Base-by-base conservation (phyloP, 805 yeast genomes). In the Cyberlindnera mycetangii region DNA sequence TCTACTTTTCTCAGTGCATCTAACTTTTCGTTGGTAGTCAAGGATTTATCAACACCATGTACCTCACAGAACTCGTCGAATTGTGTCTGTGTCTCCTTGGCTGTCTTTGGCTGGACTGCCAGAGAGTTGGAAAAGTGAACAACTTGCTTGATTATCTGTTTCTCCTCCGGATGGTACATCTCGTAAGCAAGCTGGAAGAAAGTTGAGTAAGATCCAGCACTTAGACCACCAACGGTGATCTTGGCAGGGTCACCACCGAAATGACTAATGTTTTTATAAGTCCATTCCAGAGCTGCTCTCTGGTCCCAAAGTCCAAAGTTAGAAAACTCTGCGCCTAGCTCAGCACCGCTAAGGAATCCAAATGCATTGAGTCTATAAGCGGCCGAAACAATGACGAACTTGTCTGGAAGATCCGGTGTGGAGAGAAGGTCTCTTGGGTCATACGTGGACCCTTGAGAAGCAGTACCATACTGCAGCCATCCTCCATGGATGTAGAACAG, bases 231-330 rank as follows among this genome's bases (percentile, higher is more conserved):
- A 32, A 74, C 61, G 0, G 78, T 69, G 22, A 76, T 64, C 40
- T 61, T 59, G 12, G 58, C 59, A 0, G 70, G 61, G 48, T 76
- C 70, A 17, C 79, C 80, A 14, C 78, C 78, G 54, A 75, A 72
- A 30, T 66, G 53, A 16, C 45, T 41, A 39, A 76, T 74, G 51
- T 72, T 60, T 41, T 60, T 50, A 36, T 62, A 60, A 5, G 67
- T 67, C 81, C 81, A 76, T 47, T 69, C 67, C 5, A 75, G 51
- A 1, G 73, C 78, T 15, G 59, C 43, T 38, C 69, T 56, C 53
- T 74, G 81, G 54, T 76, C 81, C 67, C 70, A 69, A 15, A 44
- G 10, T 70, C 44, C 48, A 25, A 47, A 47, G 14, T 41, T 48
- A 16, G 48, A 40, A 30, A 25, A 37, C 12, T 39, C 42, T 5